These are phyloP conservation scores for Ceratocystis smalleyi DNA, from an alignment of 2,329 filamentous ascomycete species.

Conservation along the genomic window DNA sequence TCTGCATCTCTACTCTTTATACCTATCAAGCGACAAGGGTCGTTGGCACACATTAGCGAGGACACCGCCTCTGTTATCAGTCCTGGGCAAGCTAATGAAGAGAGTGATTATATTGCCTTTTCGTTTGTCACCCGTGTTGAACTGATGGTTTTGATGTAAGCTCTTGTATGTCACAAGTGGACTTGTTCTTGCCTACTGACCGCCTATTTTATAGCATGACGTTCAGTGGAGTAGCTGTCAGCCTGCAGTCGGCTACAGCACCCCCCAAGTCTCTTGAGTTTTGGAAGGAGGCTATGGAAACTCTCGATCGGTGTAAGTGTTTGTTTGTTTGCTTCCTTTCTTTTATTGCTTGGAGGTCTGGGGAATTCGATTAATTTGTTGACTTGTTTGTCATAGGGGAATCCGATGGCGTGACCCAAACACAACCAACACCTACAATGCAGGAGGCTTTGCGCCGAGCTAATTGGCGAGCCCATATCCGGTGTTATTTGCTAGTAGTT, in stretches of 20 bases:
- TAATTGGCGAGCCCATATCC: slow-evolving; percentile 49
- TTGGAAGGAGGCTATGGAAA: slow-evolving; percentile 30
- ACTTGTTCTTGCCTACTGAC: neutral
- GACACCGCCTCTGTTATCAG: slow-evolving; percentile 42
- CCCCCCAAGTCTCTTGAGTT: slow-evolving; percentile 26
- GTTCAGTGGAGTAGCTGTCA: slow-evolving; percentile 36
- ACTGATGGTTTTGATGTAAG: slow-evolving; percentile 40
- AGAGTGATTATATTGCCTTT: slow-evolving; percentile 41
- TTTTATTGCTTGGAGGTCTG: slow-evolving; percentile 9
- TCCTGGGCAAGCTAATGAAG: slow-evolving; percentile 30
- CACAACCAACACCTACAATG: slow-evolving; percentile 23
- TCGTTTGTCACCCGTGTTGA: slow-evolving; percentile 46
- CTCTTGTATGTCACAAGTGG: neutral
- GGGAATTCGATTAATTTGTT: slow-evolving; percentile 10
- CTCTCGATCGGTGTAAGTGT: slow-evolving; percentile 33
- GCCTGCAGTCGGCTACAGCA: slow-evolving; percentile 26
- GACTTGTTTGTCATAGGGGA: slow-evolving; percentile 17
- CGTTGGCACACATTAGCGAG: slow-evolving; percentile 33
- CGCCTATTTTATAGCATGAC: slow-evolving; percentile 30
- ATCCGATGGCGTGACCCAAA: slow-evolving; percentile 13
- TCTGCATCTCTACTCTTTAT: slow-evolving; percentile 36
- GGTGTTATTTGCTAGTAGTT: slow-evolving; percentile 55
- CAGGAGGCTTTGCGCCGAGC: slow-evolving; percentile 42
- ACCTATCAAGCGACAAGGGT: slow-evolving; percentile 34
- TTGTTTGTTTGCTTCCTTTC: slow-evolving; percentile 6